phyloP scores from a whole-genome alignment of 768 basidiomycete genomes.

The Lactarius hatsudake region DNA sequence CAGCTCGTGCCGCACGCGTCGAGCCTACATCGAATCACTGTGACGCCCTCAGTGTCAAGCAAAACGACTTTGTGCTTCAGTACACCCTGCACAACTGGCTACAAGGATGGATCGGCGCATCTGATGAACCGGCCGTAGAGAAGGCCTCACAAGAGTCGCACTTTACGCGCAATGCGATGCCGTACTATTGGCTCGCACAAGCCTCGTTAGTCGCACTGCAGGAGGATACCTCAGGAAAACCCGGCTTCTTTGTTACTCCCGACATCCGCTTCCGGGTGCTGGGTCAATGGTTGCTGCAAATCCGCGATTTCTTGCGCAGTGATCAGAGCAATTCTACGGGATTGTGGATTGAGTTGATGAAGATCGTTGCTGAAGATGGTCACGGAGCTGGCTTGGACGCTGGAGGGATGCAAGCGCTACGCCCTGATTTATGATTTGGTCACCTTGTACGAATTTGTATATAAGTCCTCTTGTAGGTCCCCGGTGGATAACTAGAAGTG shows the following conservation, averaged over 20 bases:
- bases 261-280: slow-evolving; percentile 26
- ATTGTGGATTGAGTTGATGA: slow-evolving; percentile 27
- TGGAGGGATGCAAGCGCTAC: slow-evolving; percentile 19
- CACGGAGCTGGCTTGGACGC: slow-evolving; percentile 7
- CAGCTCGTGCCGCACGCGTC: not conserved
- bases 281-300: slow-evolving; percentile 25
- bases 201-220: slow-evolving; percentile 45
- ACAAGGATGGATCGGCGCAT: slow-evolving; percentile 41
- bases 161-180: slow-evolving; percentile 36
- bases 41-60: slow-evolving; percentile 8
- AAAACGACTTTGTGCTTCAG: slow-evolving; percentile 38
- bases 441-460: not conserved
- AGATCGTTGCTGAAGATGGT: slow-evolving; percentile 19
- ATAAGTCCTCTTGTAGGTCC: not conserved
- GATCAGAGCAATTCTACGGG: slow-evolving; percentile 20
- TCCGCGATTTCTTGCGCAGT: slow-evolving; percentile 21
- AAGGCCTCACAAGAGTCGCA: slow-evolving; percentile 19
- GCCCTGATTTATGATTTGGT: slow-evolving; percentile 22
- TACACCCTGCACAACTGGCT: slow-evolving; percentile 53
- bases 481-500: slow-evolving; percentile 6
- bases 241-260: slow-evolving; percentile 21
- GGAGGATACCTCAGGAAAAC: slow-evolving; percentile 38
- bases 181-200: slow-evolving; percentile 56
- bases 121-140: slow-evolving; percentile 16
- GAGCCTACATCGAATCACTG: not conserved